Conservation (phyloP, 192 early-diverging fungal genomes). For the Entomortierella lignicola region DNA sequence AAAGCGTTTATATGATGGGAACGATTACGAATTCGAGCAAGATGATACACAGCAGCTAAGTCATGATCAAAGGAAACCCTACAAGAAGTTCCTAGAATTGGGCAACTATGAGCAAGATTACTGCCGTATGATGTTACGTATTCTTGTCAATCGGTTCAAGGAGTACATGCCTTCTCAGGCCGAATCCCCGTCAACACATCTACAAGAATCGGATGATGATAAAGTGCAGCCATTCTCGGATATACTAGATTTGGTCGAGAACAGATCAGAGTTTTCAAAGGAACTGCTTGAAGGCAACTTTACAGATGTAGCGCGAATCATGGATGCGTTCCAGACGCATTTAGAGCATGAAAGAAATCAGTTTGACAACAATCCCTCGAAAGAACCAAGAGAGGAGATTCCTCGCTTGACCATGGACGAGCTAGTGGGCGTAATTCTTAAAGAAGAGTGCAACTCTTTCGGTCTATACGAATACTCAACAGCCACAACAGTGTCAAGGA, state of each 20-base stretch:
- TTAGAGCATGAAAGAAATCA: no score
- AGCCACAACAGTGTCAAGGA: background rate
- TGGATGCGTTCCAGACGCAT: constrained; percentile 8
- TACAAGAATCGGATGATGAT: background rate
- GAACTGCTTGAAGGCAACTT: constrained; percentile 6
- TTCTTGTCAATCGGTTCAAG: constrained; percentile 19
- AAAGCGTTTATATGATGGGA: constrained; percentile 1
- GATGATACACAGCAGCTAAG: no score
- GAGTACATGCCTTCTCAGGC: background rate
- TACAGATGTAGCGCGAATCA: constrained; percentile 13
- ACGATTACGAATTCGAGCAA: background rate
- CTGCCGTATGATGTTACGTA: constrained; percentile 7
- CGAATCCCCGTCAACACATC: background rate
- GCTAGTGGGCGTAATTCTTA: constrained; percentile 8
- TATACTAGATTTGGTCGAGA: constrained; percentile 13
- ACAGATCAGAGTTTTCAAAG: background rate
- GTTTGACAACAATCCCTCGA: no score
- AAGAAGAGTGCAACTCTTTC: constrained; percentile 33
- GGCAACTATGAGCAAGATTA: constrained; percentile 17
- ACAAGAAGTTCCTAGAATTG: no score
- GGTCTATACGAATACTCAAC: constrained; percentile 15
- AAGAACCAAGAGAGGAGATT: no score
- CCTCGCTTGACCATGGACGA: constrained; percentile 4
- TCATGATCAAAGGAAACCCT: no score
- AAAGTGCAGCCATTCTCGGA: background rate